Evolutionary conservation across 2,329 filamentous ascomycete species (phyloP), one percentile per base, ranked within the genome.

Genomic region (Neonectria punicea): DNA sequence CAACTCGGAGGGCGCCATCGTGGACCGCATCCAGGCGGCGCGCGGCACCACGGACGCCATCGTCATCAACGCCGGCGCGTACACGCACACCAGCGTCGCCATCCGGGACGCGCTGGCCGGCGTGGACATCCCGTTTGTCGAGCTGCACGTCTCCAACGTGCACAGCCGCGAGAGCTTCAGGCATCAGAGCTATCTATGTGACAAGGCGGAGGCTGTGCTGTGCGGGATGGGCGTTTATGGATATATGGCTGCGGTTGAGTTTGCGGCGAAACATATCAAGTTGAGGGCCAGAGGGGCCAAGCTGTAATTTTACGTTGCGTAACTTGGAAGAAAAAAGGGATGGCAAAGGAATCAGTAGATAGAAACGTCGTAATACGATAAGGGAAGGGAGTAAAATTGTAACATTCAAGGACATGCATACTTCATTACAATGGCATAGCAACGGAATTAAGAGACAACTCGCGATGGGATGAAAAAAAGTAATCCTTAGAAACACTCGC

Each of bases 121-220:
- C 4, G 89, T 93, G 0, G 83, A 83, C 7, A 88, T 93, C 22
- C 92, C 92, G 0, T 94, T 94, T 72, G 82, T 94, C 51, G 92
- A 95, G 80, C 78, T 93, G n/a, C 92, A 94, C 76, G 85, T 94
- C 36, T 89, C 84, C 60, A 94, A 94, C 76, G 86, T 94, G 2
- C 91, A 94, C 77, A 86, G 87, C 32, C 79, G 92, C 9, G 92
- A 94, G 80, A 73, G 83, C 1, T 94, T 87, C 73, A 83, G 92
- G 58, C 86, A 89, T 69, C 88, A 91, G 68, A 93, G 90, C 68
- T 93, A 91, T 73, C 81, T 94, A 68, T 89, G 87, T 70, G 92
- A 94, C 76, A 94, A 93, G 82, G 92, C 92, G 0, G 85, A 86
- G 28, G 92, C 89, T 0, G 89, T 94, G 9, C 89, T 95, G 62